Conservation (phyloP, 257 asterid genomes). For the Forsythia viridissima region DNA sequence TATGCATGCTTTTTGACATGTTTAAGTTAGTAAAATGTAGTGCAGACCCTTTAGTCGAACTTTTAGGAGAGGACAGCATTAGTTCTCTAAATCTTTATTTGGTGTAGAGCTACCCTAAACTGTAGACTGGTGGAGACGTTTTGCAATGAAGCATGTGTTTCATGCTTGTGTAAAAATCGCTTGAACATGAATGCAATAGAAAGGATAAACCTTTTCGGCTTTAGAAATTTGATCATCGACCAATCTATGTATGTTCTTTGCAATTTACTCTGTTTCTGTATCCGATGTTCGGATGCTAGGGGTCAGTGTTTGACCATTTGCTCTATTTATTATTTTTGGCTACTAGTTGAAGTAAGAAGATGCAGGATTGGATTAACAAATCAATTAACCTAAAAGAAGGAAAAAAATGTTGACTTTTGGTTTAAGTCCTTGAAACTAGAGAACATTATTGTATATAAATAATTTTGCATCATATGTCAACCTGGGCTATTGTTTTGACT, state of each 20-base stretch:
- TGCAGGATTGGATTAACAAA: not conserved
- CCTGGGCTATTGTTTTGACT: not conserved
- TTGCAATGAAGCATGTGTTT: conserved; percentile 11
- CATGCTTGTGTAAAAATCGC: not conserved
- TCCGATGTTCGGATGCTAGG: not conserved
- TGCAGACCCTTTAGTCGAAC: conserved; percentile 25
- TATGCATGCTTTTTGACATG: conserved; percentile 18
- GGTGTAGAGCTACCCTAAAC: conserved; percentile 17
- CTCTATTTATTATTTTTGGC: not conserved
- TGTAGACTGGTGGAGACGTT: conserved; percentile 25
- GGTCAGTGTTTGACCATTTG: not conserved
- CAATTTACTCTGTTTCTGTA: not conserved
- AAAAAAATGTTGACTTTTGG: not conserved
- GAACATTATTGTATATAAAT: not conserved
- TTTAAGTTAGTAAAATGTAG: conserved; percentile 22
- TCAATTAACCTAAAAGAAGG: not conserved
- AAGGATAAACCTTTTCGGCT: not conserved
- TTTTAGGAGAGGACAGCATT: conserved; percentile 17
- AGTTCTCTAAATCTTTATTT: not conserved
- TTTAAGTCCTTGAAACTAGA: not conserved
- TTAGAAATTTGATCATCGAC: not conserved
- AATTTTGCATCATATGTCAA: not conserved
- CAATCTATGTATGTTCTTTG: not conserved
- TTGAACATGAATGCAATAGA: conserved; percentile 20
- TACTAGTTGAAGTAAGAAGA: not conserved